Percentiles rank a stretch among this genome's conserved stretches.
Conservation (phyloP, 2,329 filamentous ascomycete species). For the Gyromitra esculenta region DNA sequence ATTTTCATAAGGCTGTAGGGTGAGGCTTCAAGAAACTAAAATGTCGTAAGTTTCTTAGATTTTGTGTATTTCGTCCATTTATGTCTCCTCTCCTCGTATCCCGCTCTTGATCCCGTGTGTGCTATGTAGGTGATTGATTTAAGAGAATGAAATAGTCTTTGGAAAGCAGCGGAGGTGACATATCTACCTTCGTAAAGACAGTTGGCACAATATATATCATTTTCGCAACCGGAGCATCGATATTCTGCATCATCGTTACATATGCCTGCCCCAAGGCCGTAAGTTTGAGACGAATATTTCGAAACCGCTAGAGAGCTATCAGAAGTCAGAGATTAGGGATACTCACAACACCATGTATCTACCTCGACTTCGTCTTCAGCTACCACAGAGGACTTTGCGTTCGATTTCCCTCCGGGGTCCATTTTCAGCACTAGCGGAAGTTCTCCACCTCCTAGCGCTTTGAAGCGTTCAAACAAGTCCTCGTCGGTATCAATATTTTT, state of each 20-base stretch:
- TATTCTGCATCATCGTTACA: conserved; percentile 55
- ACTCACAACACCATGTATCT: conserved; percentile 53
- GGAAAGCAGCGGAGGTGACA: too few species aligned
- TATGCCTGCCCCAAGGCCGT: conserved; percentile 37
- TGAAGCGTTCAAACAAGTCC: conserved; percentile 38
- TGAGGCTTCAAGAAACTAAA: neutral
- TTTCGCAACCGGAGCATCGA: conserved; percentile 52
- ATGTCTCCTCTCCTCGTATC: conserved; percentile 51
- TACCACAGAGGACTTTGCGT: neutral
- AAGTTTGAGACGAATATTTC: neutral
- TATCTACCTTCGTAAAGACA: conserved; percentile 52
- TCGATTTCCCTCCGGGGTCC: conserved; percentile 7
- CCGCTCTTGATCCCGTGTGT: conserved; percentile 49
- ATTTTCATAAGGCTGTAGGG: neutral
- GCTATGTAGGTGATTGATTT: conserved; percentile 23
- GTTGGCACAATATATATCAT: conserved; percentile 53
- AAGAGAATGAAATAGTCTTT: neutral
- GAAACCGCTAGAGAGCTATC: neutral
- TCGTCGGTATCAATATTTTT: conserved; percentile 37
- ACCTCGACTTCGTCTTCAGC: conserved; percentile 18
- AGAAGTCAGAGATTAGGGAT: neutral
- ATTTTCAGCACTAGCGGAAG: conserved; percentile 40
- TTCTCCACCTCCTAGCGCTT: conserved; percentile 33
- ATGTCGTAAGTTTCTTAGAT: conserved; percentile 22
- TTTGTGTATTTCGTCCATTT: conserved; percentile 56